A percentile compares a stretch with the other conserved stretches of the same genome.
phyloP scores from a whole-genome alignment of 2,329 filamentous ascomycete genomes.

The Bisporella sp. region DNA sequence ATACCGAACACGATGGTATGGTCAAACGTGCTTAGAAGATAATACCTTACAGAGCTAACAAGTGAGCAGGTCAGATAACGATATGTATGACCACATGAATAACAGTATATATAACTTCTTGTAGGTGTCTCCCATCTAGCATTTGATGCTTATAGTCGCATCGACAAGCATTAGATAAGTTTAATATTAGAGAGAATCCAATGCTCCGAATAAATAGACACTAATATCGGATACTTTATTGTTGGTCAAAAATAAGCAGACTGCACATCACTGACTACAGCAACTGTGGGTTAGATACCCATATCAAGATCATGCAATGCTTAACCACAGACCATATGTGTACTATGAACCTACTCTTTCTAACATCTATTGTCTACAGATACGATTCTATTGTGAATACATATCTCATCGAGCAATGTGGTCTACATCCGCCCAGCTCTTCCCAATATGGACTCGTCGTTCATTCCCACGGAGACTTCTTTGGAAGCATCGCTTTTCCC shows the following conservation, averaged over 20 bases:
- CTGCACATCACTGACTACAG: no score
- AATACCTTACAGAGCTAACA: not conserved
- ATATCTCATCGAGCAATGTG: slow-evolving; percentile 75
- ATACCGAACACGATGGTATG: slow-evolving; percentile 79
- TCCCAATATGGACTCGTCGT: slow-evolving; percentile 77
- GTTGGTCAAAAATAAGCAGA: no score
- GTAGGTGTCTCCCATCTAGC: slow-evolving; percentile 32
- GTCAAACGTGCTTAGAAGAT: not conserved
- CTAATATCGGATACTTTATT: no score
- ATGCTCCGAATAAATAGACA: no score
- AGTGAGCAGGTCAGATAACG: slow-evolving; percentile 70
- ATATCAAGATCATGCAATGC: no score
- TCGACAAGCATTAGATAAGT: no score
- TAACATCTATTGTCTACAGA: slow-evolving; percentile 29
- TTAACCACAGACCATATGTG: not conserved
- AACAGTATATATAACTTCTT: slow-evolving; percentile 82
- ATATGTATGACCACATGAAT: slow-evolving; percentile 93
- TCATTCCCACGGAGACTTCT: slow-evolving; percentile 79
- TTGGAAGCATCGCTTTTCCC: slow-evolving; percentile 75
- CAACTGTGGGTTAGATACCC: no score
- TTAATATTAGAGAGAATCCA: no score
- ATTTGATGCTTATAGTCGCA: no score
- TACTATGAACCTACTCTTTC: no score
- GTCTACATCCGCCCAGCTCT: slow-evolving; percentile 62
- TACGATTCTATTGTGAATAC: slow-evolving; percentile 89